Conservation (phyloP, 129 eudicot species). For the Tagetes erecta region DNA sequence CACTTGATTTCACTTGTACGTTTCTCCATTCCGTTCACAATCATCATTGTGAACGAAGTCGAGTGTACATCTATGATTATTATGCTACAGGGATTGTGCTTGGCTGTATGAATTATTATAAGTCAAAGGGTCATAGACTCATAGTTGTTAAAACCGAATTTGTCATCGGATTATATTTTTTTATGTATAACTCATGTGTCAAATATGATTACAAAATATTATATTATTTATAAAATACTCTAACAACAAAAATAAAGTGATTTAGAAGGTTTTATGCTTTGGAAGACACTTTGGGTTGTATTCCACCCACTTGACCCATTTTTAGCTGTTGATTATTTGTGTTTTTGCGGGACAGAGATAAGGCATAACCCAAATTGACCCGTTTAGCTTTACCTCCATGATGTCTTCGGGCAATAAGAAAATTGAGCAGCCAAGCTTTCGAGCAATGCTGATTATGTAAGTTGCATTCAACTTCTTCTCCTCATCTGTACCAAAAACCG, state of each 20-base stretch:
- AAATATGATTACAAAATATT: neutral
- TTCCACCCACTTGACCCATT: neutral
- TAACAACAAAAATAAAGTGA: neutral
- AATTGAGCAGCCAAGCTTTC: conserved; percentile 94
- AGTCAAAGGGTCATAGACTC: too few species aligned
- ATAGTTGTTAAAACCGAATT: too few species aligned
- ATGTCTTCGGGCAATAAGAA: conserved; percentile 97
- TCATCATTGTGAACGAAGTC: too few species aligned
- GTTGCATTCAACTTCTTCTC: conserved; percentile 96
- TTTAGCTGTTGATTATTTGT: neutral
- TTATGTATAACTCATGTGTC: neutral
- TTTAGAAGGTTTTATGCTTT: conserved; percentile 1
- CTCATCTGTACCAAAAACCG: conserved; percentile 52
- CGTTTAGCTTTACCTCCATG: conserved; percentile 66
- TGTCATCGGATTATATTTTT: neutral
- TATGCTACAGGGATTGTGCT: too few species aligned
- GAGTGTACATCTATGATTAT: too few species aligned
- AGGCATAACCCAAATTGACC: neutral
- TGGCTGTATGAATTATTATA: too few species aligned
- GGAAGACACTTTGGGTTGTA: neutral
- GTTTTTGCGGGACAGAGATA: neutral
- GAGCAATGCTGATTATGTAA: conserved; percentile 90
- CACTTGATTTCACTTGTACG: too few species aligned
- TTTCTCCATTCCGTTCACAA: too few species aligned
- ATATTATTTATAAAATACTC: neutral